Base-by-base conservation (phyloP, 306 rosid species). In the Vigna unguiculata region DNA sequence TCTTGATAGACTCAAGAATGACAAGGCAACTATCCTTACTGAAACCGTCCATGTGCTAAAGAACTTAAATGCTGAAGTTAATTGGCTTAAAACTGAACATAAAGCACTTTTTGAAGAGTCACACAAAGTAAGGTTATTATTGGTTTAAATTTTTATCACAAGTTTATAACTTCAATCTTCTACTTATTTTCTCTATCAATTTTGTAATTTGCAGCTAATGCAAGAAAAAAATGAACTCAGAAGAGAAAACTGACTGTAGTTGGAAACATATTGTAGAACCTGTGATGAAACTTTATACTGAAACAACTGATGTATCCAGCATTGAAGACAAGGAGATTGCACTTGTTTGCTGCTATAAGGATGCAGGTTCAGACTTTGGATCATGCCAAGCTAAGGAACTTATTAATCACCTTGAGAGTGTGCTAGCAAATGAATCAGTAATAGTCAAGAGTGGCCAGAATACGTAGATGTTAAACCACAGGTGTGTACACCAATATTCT, bases 321-420 rank as follows among this genome's bases (percentile, higher is more conserved):
- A 91, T 93, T 57, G 97, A 93, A 80, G 86, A 91, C 22, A 93
- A 88, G 49, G 97, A 93, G 84, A 93, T 91, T 68, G 92, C 97
- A 61, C 91, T 93, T 34, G 98, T 91, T 66, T 93, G 98, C 97
- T 87, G 86, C 64, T 90, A 93, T 73, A 86, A 90, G 76, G 86
- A 89, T 67, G 93, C 97, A 9, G 97, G 91, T 83, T 93, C 91
- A 0, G 96, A 93, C 80, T 93, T 93, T 32, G 98, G 97, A 14
- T 91, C 93, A 17, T 93, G 96, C 80, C 98, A 91, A 71, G 98
- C 97, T 8, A 93, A 91, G 90, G 98, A 93, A 77, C 97, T 93
- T 74, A 86, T 93, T 41, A 92, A 93, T 82, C 98, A 93, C 84
- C 89, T 93, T 38, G 98, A 91, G 75, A 89, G 98, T 75, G 98